A percentile compares a stretch with the other conserved stretches of the same genome.
Conservation (phyloP, 352 stramenopile genomes). For the Globisporangium abappressorium region DNA sequence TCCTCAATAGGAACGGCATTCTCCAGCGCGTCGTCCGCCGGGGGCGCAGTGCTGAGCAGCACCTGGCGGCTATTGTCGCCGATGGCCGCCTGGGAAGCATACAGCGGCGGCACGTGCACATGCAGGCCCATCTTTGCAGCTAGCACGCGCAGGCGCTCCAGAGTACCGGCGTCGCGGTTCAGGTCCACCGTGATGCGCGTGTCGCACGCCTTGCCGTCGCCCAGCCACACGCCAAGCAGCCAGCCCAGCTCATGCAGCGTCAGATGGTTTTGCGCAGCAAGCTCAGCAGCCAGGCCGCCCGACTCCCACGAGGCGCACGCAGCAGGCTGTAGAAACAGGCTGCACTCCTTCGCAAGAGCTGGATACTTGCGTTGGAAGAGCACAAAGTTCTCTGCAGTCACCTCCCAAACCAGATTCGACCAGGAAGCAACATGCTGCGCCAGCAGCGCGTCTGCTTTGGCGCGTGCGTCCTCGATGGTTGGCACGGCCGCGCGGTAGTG, state of each 20-base stretch:
- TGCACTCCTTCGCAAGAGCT: constrained; percentile 12
- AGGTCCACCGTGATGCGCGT: constrained; percentile 11
- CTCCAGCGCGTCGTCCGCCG: constrained; percentile 4
- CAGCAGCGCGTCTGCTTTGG: constrained; percentile 9
- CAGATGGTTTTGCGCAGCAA: constrained; percentile 10
- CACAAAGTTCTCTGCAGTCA: constrained; percentile 12
- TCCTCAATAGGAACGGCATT: constrained; percentile 5
- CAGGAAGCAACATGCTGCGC: constrained; percentile 8
- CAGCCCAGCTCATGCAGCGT: constrained; percentile 11
- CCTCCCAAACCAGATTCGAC: constrained; percentile 6
- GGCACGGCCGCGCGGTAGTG: neutral
- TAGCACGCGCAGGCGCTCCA: constrained; percentile 8
- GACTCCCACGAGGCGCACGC: constrained; percentile 7
- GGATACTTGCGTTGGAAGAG: constrained; percentile 10
- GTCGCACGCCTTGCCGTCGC: constrained; percentile 6
- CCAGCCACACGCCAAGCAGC: constrained; percentile 9
- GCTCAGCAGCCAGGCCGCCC: constrained; percentile 1
- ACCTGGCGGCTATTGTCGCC: constrained; percentile 9
- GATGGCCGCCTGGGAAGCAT: constrained; percentile 5
- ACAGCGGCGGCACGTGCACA: constrained; percentile 4
- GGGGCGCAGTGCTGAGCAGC: constrained; percentile 3
- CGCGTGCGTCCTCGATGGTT: constrained; percentile 8
- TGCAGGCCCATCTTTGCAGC: constrained; percentile 9
- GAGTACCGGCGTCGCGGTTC: constrained; percentile 9
- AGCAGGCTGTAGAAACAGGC: constrained; percentile 8